Conservation (phyloP, 352 stramenopile species). For the Phytophthora aleatoria region DNA sequence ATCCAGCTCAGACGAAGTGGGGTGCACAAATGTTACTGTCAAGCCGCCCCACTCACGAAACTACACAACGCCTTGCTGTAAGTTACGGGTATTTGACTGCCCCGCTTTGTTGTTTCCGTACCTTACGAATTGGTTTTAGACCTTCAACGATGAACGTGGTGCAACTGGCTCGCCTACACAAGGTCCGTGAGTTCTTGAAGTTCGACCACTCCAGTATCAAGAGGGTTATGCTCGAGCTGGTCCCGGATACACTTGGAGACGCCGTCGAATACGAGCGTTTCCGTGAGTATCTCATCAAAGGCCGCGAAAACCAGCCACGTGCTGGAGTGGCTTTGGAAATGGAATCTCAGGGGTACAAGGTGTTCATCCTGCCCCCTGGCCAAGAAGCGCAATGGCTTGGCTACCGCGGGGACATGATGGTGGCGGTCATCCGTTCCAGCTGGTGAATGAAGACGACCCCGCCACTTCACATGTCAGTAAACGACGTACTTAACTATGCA, state of each 20-base stretch:
- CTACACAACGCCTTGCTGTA: constrained; percentile 10
- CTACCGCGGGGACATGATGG: constrained; percentile 66
- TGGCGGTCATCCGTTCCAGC: constrained; percentile 61
- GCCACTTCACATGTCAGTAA: not conserved
- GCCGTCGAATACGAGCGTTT: constrained; percentile 58
- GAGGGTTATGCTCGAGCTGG: constrained; percentile 64
- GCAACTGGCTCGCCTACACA: constrained; percentile 55
- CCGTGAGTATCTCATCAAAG: constrained; percentile 53
- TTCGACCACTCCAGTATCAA: constrained; percentile 49
- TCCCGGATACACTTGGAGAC: constrained; percentile 50
- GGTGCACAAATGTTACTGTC: constrained; percentile 54
- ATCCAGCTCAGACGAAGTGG: constrained; percentile 62
- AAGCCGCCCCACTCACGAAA: constrained; percentile 33
- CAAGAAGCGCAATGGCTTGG: constrained; percentile 52
- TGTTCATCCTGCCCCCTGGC: constrained; percentile 74
- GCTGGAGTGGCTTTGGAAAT: constrained; percentile 62
- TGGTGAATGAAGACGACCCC: constrained; percentile 11
- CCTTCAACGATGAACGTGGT: constrained; percentile 59
- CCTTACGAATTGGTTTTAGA: constrained; percentile 22
- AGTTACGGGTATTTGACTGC: not conserved
- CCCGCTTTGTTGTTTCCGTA: not conserved
- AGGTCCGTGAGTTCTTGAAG: constrained; percentile 68
- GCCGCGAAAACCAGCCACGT: constrained; percentile 40
- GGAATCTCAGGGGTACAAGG: constrained; percentile 64
- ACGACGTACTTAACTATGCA: not conserved